Evolutionary conservation across 106 monocot species (phyloP), one percentile per base, ranked within the genome.

Genomic region (Dactylorhiza incarnata): DNA sequence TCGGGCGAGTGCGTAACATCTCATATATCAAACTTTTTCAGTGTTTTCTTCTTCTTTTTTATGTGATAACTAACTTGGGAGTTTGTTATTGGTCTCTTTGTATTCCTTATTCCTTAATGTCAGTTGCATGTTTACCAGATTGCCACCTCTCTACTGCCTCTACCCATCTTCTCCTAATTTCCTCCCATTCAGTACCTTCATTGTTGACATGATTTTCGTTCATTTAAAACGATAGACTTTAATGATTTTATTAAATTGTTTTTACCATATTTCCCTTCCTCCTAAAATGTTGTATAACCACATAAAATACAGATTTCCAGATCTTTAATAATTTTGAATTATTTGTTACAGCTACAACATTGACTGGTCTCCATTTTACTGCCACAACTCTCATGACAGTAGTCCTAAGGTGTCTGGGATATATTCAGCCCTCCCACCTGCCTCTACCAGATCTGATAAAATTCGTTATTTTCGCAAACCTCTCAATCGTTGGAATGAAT

Each of bases 291-390:
- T 8, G 26, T 65, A 26, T 26, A 65, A 65, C 29, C 29, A 29
- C 29, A 65, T 5, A 65, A 61, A 65, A 29, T 37, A 65, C 3
- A 61, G 23, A 12, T 65, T 65, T 24, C 65, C 29, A 65, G 29
- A 65, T 65, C 10, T 65, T 26, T 26, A 26, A 26, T 26, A 37
- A 26, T 14, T 65, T 65, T 29, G 26, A 14, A 29, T 65, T 26
- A 65, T 65, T 7, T 29, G 26, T 58, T 85, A 78, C 85, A 90
- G 90, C 87, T 55, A 90, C 90, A 8, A 87, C 90, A 25, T 76
- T 90, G 45, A 90, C 90, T 58, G 90, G 87, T 20, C 76, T 90
- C 51, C 90, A 90, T 77, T 90, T 90, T 74, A 79, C 76, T 61
- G 87, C 87, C 26, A 90, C 90, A 7, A 85, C 87, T n/a, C 45